phyloP scores from a whole-genome alignment of 768 basidiomycete species.

The Boletellus ananas region DNA sequence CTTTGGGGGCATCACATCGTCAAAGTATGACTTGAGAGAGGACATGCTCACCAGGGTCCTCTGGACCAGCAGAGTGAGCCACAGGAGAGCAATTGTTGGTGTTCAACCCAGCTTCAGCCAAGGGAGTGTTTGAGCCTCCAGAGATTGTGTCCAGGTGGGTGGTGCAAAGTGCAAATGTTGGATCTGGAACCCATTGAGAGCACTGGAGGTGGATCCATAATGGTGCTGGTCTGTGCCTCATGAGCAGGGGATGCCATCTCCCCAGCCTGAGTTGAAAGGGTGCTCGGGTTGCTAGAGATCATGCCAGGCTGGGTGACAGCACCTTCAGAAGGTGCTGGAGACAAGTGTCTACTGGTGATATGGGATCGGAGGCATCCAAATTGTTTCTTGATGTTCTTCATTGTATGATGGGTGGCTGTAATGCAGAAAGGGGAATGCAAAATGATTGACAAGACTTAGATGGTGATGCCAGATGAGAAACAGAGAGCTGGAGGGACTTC shows the following conservation, averaged over 20 bases:
- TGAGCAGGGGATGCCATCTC: not conserved
- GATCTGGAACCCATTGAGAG: not conserved
- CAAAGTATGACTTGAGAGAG: not conserved
- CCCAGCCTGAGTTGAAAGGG: not conserved
- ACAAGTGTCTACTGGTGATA: not conserved
- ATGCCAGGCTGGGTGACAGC: not conserved
- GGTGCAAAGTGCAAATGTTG: too few species aligned
- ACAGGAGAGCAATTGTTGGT: too few species aligned
- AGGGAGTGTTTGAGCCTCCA: not conserved
- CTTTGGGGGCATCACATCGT: not conserved
- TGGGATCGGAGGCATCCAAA: not conserved
- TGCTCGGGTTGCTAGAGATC: too few species aligned
- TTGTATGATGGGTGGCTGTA: not conserved
- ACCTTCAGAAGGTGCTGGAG: not conserved
- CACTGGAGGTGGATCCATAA: not conserved
- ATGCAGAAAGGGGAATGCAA: not conserved
- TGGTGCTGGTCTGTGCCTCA: not conserved
- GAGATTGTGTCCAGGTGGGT: not conserved
- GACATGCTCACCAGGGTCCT: not conserved
- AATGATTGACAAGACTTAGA: too few species aligned
- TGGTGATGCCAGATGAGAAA: too few species aligned
- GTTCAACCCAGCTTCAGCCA: not conserved
- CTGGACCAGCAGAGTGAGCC: not conserved
- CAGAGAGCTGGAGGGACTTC: too few species aligned
- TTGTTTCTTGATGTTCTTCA: not conserved